These are phyloP conservation scores for Schizosaccharomyces cryophilus DNA, from an alignment of 805 yeast genomes.

Conservation along the genomic window DNA sequence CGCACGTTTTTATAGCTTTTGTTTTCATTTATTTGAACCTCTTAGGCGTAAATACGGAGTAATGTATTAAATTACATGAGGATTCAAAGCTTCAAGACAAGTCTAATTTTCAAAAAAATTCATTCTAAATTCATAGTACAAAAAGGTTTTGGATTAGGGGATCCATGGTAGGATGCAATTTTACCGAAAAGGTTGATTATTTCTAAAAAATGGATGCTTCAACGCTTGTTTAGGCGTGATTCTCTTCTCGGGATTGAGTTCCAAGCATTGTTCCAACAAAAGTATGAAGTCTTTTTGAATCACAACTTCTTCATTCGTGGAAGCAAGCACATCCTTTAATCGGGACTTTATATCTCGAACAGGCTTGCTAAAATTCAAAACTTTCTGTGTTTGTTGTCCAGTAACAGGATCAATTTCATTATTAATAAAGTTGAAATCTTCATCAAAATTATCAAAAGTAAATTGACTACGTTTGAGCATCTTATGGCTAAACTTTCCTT, in stretches of 20 bases:
- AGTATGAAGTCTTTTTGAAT: slow-evolving; percentile 11
- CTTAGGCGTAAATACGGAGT: too few relatives aligned
- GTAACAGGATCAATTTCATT: slow-evolving; percentile 10
- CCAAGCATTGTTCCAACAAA: slow-evolving; percentile 12
- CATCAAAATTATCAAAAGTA: slow-evolving; percentile 12
- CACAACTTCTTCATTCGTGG: slow-evolving; percentile 1
- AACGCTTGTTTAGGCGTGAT: slow-evolving; percentile 43
- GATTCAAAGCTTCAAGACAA: too few relatives aligned
- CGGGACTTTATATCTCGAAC: slow-evolving; percentile 5
- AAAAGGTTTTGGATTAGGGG: too few relatives aligned
- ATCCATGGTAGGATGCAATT: too few relatives aligned
- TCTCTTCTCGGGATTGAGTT: slow-evolving; percentile 36
- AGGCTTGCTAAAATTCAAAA: slow-evolving; percentile 5
- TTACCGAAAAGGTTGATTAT: background rate
- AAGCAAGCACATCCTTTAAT: slow-evolving; percentile 3
- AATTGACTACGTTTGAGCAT: slow-evolving; percentile 12
- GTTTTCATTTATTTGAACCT: too few relatives aligned
- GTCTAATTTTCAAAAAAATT: too few relatives aligned
- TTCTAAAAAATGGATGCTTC: slow-evolving; percentile 23
- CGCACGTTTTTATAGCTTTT: too few relatives aligned
- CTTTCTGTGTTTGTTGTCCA: slow-evolving; percentile 7
- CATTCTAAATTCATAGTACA: too few relatives aligned
- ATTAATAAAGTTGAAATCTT: slow-evolving; percentile 10
- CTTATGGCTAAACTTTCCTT: slow-evolving; percentile 13
- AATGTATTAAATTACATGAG: too few relatives aligned